Base-by-base conservation (phyloP, 495 filamentous ascomycete genomes). In the Sporormia fimetaria region DNA sequence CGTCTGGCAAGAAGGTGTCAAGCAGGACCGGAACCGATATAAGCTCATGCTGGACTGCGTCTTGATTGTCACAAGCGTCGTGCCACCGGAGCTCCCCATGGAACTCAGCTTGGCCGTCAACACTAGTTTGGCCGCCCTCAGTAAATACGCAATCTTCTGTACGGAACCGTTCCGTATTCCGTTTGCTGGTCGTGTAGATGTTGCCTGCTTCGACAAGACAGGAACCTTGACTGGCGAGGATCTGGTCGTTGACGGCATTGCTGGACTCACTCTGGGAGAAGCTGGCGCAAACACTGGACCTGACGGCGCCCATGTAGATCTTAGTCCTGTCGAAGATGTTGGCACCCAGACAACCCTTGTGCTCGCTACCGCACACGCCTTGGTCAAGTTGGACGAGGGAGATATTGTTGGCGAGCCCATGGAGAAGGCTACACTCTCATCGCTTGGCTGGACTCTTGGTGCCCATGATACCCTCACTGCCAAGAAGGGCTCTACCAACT, bases 151-250 rank as follows among this genome's bases (percentile, higher is more conserved):
- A 15, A 96, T 99, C 57, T 99, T 92, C 68, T 99, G 90, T 58
- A 99, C 90, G 6, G 90, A 99, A 60, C 90, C 90, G 23, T 99
- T 99, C 75, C 76, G 90, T n/a, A 99, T 99, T 61, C 90, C 90
- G 0, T 96, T 83, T 45, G 90, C 92, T 49, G 90, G 90, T 25
- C 80, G 90, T 42, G 81, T 99, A 34, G 90, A 99, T 61, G 73
- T 99, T 30, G 87, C 88, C 33, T 99, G 90, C 68, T 99, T 99
- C 52, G 90, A 99, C 61, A 99, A 99, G 67, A 99, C 90, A 16
- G 90, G 90, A 30, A 99, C 90, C 3, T 62, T 99, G 34, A 99
- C 90, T 29, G 90, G 90, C 20, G 90, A 99, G 54, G 92, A 99
- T 62, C 67, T 99, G 28, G 86, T 96, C 4, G 90, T 99, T 21